phyloP scores from a whole-genome alignment of 192 early-diverging fungal genomes.

The Podila verticillata region DNA sequence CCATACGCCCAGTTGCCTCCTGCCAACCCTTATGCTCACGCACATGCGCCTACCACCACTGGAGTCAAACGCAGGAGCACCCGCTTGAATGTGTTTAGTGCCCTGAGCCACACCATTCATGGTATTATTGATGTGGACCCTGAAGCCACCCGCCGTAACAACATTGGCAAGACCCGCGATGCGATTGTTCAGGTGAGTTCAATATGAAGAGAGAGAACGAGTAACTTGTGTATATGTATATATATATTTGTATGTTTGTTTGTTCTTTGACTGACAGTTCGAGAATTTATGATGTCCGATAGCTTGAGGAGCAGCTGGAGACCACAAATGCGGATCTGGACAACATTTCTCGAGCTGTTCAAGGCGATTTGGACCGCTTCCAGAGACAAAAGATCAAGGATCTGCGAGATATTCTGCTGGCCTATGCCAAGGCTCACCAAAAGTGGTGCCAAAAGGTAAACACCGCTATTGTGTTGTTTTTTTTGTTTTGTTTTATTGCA shows the following conservation, averaged over 20 bases:
- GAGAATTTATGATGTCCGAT: too few species aligned
- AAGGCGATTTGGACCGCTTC: slow-evolving; percentile 92
- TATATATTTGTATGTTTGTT: neutral
- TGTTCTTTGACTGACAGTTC: neutral
- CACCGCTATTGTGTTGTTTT: too few species aligned
- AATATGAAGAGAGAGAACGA: neutral
- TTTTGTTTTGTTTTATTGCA: too few species aligned
- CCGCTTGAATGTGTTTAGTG: slow-evolving; percentile 62
- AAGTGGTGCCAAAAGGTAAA: slow-evolving; percentile 79
- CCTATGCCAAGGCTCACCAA: slow-evolving; percentile 74
- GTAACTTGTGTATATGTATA: too few species aligned
- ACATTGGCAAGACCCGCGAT: slow-evolving; percentile 89
- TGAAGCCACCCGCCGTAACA: slow-evolving; percentile 85
- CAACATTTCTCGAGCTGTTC: slow-evolving; percentile 83
- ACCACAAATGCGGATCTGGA: slow-evolving; percentile 75
- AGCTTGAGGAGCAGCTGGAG: slow-evolving; percentile 84
- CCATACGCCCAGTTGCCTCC: slow-evolving; percentile 34
- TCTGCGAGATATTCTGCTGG: slow-evolving; percentile 81
- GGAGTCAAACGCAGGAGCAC: slow-evolving; percentile 50
- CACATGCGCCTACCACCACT: slow-evolving; percentile 10
- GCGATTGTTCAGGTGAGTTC: slow-evolving; percentile 66
- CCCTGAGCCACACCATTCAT: slow-evolving; percentile 79
- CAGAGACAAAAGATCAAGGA: slow-evolving; percentile 94
- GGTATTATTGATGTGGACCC: slow-evolving; percentile 97
- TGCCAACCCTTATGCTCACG: slow-evolving; percentile 38